These are phyloP conservation scores for Leishmania guyanensis DNA, from an alignment of 208 protist species.

Conservation along the genomic window DNA sequence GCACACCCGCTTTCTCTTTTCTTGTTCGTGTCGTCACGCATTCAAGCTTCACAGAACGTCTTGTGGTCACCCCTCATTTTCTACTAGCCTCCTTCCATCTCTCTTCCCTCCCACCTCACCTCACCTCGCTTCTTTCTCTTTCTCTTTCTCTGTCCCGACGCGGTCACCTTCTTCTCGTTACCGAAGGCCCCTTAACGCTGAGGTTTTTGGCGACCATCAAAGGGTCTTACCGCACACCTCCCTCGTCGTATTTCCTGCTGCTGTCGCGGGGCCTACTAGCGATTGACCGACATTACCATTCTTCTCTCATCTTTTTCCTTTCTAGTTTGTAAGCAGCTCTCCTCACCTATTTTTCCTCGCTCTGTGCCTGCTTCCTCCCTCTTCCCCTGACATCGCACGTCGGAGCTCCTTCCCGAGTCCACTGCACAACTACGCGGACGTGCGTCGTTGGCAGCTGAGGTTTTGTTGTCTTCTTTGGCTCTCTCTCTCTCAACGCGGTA, in stretches of 20 bases:
- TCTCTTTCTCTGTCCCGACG: not conserved
- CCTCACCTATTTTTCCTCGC: not conserved
- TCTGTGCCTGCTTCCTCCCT: not conserved
- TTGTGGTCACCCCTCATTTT: not conserved
- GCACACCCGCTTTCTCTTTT: no score
- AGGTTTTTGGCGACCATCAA: not conserved
- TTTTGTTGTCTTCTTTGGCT: not conserved
- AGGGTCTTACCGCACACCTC: not conserved
- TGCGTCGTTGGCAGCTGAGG: no score
- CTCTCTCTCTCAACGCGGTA: not conserved
- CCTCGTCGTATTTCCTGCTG: not conserved
- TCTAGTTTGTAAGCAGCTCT: not conserved
- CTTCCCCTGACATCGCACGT: not conserved
- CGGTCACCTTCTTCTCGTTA: not conserved
- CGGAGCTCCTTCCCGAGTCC: not conserved
- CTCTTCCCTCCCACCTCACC: not conserved
- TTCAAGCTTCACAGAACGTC: not conserved
- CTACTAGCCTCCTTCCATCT: not conserved
- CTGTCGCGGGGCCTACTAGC: not conserved
- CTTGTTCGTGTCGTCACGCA: not conserved
- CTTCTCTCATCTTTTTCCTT: constrained; percentile 5
- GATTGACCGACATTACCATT: not conserved
- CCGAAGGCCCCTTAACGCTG: not conserved
- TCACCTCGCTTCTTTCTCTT: not conserved
- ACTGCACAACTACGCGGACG: not conserved